Evolutionary conservation across 2,329 filamentous ascomycete genomes (phyloP), one percentile per base, ranked within the genome.

Genomic region (Bipolaris cookei): DNA sequence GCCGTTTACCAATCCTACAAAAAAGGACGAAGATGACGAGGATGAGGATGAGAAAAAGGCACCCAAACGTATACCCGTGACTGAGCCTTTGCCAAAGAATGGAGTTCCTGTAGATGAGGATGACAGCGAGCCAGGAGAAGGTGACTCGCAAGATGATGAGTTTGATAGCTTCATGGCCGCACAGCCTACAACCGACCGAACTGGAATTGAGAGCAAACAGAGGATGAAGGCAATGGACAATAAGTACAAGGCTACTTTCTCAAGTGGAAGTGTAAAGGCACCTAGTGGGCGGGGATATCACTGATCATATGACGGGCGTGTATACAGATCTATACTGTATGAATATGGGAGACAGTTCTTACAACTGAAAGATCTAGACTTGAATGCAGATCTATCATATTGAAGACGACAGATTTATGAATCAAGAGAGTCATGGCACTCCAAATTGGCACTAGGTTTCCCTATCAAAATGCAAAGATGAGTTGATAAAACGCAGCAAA

Each of bases 151-250:
- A 30, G 89, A 95, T 51, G 90, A 90, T 44, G 89, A 92, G 47
- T 97, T 98, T 71, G 94, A 98, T 71, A 89, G 89, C 64, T 96
- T 99, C 76, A 96, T 97, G 71, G 87, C 93, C 66, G 94, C 95
- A 0, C 94, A 91, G 3, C 92, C 92, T 0, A 86, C 96, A 16
- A 97, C 93, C 0, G 94, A 97, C 74, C 86, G 89, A 52, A 90
- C 90, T 11, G 94, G 94, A 0, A 88, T 90, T 42, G 79, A 82
- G 38, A 84, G 86, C 2, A 87, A 86, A 65, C 82, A 89, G 73
- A 80, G 83, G 41, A 64, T 65, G 49, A 81, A 83, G 59, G 82
- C 79, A 45, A 52, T 74, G 57, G 68, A 70, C 45, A 55, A 54
- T 20, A 73, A 65, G 51, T 58, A 65, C 34, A 74, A 68, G 32